These are phyloP conservation scores for Pseudogymnoascus sp. DNA, from an alignment of 2,329 filamentous ascomycete genomes.

Conservation along the genomic window DNA sequence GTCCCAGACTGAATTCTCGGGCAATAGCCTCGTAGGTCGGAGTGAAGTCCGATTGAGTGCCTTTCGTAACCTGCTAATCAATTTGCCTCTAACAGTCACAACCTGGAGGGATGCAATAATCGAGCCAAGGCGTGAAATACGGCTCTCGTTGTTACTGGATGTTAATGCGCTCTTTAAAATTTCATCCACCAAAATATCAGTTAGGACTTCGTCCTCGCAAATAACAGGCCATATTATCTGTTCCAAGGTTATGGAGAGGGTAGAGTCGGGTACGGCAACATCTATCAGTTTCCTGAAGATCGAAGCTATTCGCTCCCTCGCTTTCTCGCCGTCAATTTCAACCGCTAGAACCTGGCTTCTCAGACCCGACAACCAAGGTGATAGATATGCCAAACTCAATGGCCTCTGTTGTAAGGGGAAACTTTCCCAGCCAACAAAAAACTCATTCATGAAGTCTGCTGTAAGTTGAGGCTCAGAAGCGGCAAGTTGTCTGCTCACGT, in stretches of 20 bases:
- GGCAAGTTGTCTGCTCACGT: slow-evolving; percentile 56
- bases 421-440: slow-evolving; percentile 64
- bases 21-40: slow-evolving; percentile 54
- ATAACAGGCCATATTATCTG: slow-evolving; percentile 58
- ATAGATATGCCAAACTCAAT: slow-evolving; percentile 59
- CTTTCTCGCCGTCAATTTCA: slow-evolving; percentile 56
- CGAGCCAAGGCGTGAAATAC: slow-evolving; percentile 51
- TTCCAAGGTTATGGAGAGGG: slow-evolving; percentile 51
- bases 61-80: slow-evolving; percentile 57
- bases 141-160: slow-evolving; percentile 43
- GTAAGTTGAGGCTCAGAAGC: slow-evolving; percentile 57
- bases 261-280: slow-evolving; percentile 51
- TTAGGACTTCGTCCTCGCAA: slow-evolving; percentile 53
- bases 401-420: slow-evolving; percentile 59
- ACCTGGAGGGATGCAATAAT: slow-evolving; percentile 56
- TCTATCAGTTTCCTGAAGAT: slow-evolving; percentile 61
- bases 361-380: slow-evolving; percentile 56
- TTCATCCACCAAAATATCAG: slow-evolving; percentile 61
- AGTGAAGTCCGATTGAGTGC: slow-evolving; percentile 58
- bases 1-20: slow-evolving; percentile 60
- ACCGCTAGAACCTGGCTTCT: slow-evolving; percentile 49
- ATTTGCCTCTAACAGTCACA: slow-evolving; percentile 54
- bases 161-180: slow-evolving; percentile 53
- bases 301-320: slow-evolving; percentile 52
- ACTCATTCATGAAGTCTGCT: slow-evolving; percentile 62